A percentile compares a stretch with the other conserved stretches of the same genome.
phyloP scores from a whole-genome alignment of 1,284 basidiomycete species.

The Sporisorium exsertum region DNA sequence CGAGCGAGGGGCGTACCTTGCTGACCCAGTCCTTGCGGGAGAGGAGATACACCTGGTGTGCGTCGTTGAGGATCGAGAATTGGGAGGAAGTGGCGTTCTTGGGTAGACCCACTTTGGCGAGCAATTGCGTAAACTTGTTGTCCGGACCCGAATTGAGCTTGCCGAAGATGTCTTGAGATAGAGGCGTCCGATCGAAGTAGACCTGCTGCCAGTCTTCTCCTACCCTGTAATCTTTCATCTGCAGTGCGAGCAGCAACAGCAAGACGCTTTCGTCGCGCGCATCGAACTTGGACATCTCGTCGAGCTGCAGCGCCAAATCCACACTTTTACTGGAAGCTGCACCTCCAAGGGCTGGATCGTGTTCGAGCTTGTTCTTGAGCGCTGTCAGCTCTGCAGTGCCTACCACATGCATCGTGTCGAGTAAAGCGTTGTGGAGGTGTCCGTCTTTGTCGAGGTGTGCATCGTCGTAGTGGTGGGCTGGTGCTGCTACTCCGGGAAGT shows the following conservation, averaged over 20 bases:
- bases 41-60: conserved; percentile 29
- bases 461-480: conserved; percentile 18
- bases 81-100: conserved; percentile 2
- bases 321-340: background rate
- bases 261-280: conserved; percentile 35
- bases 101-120: conserved; percentile 32
- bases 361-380: conserved; percentile 26
- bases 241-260: conserved; percentile 38
- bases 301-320: conserved; percentile 18
- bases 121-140: conserved; percentile 46
- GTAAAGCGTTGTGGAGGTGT: conserved; percentile 34
- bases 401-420: conserved; percentile 31
- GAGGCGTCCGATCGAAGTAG: conserved; percentile 25
- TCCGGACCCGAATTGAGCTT: conserved; percentile 25
- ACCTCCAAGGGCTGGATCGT: background rate
- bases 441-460: conserved; percentile 28
- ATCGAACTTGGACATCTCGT: conserved; percentile 30
- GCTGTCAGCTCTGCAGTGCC: conserved; percentile 22
- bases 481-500: conserved; percentile 1
- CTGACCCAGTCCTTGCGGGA: conserved; percentile 42
- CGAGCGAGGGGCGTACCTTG: conserved; percentile 15
- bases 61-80: conserved; percentile 30
- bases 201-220: conserved; percentile 36
- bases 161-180: conserved; percentile 13
- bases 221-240: conserved; percentile 22